Evolutionary conservation across 2,329 filamentous ascomycete genomes (phyloP).

Genomic region (Apiospora aurea): DNA sequence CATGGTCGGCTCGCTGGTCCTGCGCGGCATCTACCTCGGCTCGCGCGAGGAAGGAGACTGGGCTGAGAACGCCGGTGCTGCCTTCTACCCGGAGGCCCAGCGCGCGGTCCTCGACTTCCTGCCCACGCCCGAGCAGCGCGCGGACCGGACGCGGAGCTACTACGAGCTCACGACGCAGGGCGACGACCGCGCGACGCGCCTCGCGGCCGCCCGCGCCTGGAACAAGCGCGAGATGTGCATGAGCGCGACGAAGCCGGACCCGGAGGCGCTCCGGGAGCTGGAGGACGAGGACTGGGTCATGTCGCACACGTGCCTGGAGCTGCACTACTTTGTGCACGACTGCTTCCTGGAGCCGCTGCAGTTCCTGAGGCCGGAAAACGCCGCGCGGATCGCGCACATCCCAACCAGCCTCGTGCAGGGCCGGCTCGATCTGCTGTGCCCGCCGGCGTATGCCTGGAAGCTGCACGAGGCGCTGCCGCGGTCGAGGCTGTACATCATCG

Average conservation of each 20-base stretch:
- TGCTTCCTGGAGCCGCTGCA: slow-evolving; percentile 46
- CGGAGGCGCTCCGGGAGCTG: slow-evolving; percentile 34
- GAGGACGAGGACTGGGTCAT: slow-evolving; percentile 42
- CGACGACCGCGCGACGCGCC: slow-evolving; percentile 39
- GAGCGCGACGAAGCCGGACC: slow-evolving; percentile 37
- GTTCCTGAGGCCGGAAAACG: slow-evolving; percentile 41
- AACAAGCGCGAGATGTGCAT: slow-evolving; percentile 45
- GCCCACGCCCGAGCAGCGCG: slow-evolving; percentile 38
- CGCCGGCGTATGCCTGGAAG: slow-evolving; percentile 51
- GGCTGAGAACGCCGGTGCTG: slow-evolving; percentile 34
- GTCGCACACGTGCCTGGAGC: slow-evolving; percentile 46
- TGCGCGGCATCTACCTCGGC: slow-evolving; percentile 51
- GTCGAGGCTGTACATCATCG: slow-evolving; percentile 41
- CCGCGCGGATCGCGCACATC: slow-evolving; percentile 41
- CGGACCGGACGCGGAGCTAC: slow-evolving; percentile 33
- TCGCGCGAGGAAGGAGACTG: slow-evolving; percentile 43
- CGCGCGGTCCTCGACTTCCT: slow-evolving; percentile 43
- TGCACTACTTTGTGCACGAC: slow-evolving; percentile 47
- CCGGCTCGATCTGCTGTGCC: slow-evolving; percentile 54
- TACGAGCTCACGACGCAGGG: slow-evolving; percentile 43
- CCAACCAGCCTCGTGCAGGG: slow-evolving; percentile 50
- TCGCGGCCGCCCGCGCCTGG: slow-evolving; percentile 45
- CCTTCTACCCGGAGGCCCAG: slow-evolving; percentile 44
- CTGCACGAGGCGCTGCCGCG: slow-evolving; percentile 45
- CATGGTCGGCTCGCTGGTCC: slow-evolving; percentile 44